phyloP scores from a whole-genome alignment of 805 yeast genomes.

The Saturnispora bothae region DNA sequence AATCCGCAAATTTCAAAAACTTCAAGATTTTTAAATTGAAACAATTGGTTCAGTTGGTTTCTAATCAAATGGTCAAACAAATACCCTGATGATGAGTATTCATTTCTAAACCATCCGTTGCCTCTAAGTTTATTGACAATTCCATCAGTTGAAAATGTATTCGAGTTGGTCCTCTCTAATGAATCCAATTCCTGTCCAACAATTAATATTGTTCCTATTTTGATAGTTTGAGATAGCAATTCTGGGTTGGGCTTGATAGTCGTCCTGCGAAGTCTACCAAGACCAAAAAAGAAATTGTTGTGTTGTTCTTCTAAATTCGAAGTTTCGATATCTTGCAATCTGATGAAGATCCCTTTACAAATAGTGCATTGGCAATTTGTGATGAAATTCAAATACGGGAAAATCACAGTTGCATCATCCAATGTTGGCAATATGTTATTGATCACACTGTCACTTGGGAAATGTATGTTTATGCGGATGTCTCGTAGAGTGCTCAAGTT shows the following conservation, averaged over 20 bases:
- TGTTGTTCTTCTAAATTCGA: not conserved
- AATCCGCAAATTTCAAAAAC: constrained; percentile 25
- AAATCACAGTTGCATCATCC: constrained; percentile 22
- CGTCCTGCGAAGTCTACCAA: constrained; percentile 9
- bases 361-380: constrained; percentile 19
- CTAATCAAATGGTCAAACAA: constrained; percentile 23
- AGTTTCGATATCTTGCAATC: constrained; percentile 1
- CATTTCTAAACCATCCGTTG: constrained; percentile 11
- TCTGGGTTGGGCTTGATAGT: constrained; percentile 1
- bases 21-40: constrained; percentile 15
- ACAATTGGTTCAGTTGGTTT: constrained; percentile 18
- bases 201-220: constrained; percentile 24
- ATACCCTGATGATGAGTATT: constrained; percentile 15
- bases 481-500: constrained; percentile 19
- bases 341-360: constrained; percentile 15
- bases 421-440: constrained; percentile 22
- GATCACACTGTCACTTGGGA: constrained; percentile 25
- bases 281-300: constrained; percentile 6
- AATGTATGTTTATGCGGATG: constrained; percentile 19
- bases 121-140: constrained; percentile 13
- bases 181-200: constrained; percentile 24
- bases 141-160: constrained; percentile 7
- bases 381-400: constrained; percentile 23
- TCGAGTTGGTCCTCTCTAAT: constrained; percentile 12
- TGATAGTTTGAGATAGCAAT: constrained; percentile 19